Evolutionary conservation across 805 yeast genomes (phyloP), one percentile per base, ranked within the genome.

Genomic region (Lipomyces sp.): DNA sequence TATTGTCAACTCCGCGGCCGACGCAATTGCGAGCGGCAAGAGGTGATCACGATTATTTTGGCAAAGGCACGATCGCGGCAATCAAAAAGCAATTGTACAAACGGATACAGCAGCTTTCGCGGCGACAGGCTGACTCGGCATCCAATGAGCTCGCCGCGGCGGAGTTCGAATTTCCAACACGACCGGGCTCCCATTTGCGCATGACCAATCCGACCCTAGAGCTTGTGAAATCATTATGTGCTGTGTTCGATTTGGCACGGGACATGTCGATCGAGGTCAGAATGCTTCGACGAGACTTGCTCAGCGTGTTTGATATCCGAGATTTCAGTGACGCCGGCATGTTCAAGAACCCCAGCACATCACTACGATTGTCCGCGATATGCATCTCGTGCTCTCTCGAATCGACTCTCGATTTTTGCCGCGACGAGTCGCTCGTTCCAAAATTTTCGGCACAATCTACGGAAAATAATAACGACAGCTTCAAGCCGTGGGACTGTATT

Each of bases 361-460:
- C 86, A 0, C 72, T 93, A 53, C 70, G 74, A 32, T 67, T 93
- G 3, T 77, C 83, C 1, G 83, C 82, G 39, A 76, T 89, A 4
- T 93, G 99, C 70, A 84, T 80, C 53, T 77, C 82, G 60, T 93
- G 99, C 70, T 83, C 81, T 53, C 77, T 73, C 60, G 78, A 82
- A 33, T 72, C 82, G 26, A 95, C 86, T 61, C 71, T 91, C 43
- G 97, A 91, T 70, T 74, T 90, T 45, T 90, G 97, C 67, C 79
- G 82, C 37, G 86, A 84, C 59, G 79, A 77, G 39, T 77, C 75
- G 4, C 59, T 64, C 19, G 54, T 57, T 22, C 45, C 63, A 53
- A n/a, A 32, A 1, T 36, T 38, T 4, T 40, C 57, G 7, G 40
- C 39, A 14, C 45, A 23, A 11, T 7, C 10, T 21, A 21, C 16